phyloP scores from a whole-genome alignment of 2,329 filamentous ascomycete genomes.

The Dissoconium aciculare region DNA sequence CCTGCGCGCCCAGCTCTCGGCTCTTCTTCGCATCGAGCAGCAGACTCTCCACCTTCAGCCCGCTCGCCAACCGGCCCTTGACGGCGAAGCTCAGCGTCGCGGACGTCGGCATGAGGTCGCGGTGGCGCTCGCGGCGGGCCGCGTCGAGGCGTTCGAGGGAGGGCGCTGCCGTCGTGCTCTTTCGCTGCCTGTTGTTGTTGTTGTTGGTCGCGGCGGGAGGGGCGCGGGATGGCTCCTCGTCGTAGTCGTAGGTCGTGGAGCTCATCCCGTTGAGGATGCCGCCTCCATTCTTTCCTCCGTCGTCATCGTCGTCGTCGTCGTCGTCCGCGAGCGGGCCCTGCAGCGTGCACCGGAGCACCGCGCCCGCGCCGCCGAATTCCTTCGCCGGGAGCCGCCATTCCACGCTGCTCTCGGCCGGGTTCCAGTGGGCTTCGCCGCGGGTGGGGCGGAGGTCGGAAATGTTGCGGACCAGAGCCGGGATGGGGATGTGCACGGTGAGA shows the following conservation, averaged over 20 bases:
- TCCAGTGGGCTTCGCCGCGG: slow-evolving; percentile 71
- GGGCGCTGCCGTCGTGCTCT: no score
- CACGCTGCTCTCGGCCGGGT: slow-evolving; percentile 52
- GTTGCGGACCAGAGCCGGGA: slow-evolving; percentile 66
- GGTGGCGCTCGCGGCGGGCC: slow-evolving; percentile 25
- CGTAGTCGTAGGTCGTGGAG: slow-evolving; percentile 30
- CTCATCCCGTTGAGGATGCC: slow-evolving; percentile 22
- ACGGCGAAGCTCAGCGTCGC: slow-evolving; percentile 37
- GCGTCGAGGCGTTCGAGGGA: no score
- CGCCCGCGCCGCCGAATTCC: slow-evolving; percentile 44
- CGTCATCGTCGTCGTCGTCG: slow-evolving; percentile 31
- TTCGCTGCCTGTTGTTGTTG: no score
- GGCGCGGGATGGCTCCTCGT: no score
- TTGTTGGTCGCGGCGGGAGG: no score
- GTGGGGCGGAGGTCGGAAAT: slow-evolving; percentile 67
- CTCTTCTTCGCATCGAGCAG: slow-evolving; percentile 61
- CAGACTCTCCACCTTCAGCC: slow-evolving; percentile 47
- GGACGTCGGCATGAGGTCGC: slow-evolving; percentile 34
- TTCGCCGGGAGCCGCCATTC: slow-evolving; percentile 75
- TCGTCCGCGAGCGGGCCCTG: slow-evolving; percentile 45
- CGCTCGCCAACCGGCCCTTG: slow-evolving; percentile 50
- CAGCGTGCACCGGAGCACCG: slow-evolving; percentile 63
- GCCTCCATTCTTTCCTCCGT: slow-evolving; percentile 11
- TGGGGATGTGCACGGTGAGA: slow-evolving; percentile 59
- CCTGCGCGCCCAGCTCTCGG: slow-evolving; percentile 66